A percentile compares a stretch with the other conserved stretches of the same genome.
These are phyloP conservation scores for Raffaelea arxii DNA, from an alignment of 2,329 filamentous ascomycete genomes.

Conservation along the genomic window DNA sequence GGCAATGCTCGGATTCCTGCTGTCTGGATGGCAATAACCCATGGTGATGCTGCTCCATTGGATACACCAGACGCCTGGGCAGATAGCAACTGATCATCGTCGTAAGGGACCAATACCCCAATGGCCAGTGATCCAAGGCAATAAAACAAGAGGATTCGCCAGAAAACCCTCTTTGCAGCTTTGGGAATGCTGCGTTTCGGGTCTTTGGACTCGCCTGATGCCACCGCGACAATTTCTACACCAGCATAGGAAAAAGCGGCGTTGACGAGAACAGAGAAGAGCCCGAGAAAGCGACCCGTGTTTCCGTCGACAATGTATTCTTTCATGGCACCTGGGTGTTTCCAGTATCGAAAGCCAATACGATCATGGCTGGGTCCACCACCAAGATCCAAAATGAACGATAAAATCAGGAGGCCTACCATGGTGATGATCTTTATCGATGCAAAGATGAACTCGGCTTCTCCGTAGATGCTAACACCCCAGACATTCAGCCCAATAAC, in stretches of 20 bases:
- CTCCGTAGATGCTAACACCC: constrained; percentile 40
- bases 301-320: constrained; percentile 27
- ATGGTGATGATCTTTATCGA: constrained; percentile 50
- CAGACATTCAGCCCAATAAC: constrained; percentile 39
- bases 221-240: constrained; percentile 52
- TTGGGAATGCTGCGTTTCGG: constrained; percentile 53
- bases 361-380: constrained; percentile 40
- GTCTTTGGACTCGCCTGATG: constrained; percentile 59
- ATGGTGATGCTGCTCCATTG: constrained; percentile 44
- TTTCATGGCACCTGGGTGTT: constrained; percentile 22
- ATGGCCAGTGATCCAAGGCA: constrained; percentile 52
- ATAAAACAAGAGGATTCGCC: constrained; percentile 54
- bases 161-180: constrained; percentile 51
- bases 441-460: constrained; percentile 29
- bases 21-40: constrained; percentile 57
- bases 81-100: constrained; percentile 43
- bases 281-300: constrained; percentile 22
- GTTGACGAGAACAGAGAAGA: constrained; percentile 13
- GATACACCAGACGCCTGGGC: constrained; percentile 33
- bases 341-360: constrained; percentile 46
- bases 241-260: constrained; percentile 28
- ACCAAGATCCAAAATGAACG: constrained; percentile 46
- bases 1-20: constrained; percentile 54
- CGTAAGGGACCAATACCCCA: constrained; percentile 55
- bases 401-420: constrained; percentile 45